Conservation (phyloP, 495 filamentous ascomycete species). For the Talaromyces thailandensis region DNA sequence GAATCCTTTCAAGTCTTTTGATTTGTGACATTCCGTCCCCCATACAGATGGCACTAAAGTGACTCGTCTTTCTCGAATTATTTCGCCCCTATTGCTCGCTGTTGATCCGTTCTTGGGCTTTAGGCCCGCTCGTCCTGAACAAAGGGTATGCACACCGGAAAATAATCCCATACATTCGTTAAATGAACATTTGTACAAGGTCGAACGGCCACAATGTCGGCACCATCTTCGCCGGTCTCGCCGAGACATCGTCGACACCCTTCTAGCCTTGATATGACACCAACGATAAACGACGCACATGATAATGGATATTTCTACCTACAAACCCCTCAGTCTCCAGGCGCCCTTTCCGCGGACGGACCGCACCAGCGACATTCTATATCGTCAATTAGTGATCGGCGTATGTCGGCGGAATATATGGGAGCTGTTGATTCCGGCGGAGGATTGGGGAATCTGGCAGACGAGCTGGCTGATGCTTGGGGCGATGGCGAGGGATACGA, state of each 20-base stretch:
- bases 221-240: conserved; percentile 53
- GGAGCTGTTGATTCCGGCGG: conserved; percentile 34
- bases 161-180: background rate
- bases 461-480: conserved; percentile 56
- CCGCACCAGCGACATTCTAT: conserved; percentile 46
- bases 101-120: background rate
- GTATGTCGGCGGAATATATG: conserved; percentile 34
- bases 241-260: conserved; percentile 54
- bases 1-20: background rate
- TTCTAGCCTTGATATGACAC: conserved; percentile 50
- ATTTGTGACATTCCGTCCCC: background rate
- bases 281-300: conserved; percentile 13
- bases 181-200: background rate
- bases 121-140: background rate
- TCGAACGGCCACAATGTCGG: conserved; percentile 19
- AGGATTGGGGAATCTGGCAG: conserved; percentile 75
- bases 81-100: background rate
- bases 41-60: background rate
- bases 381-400: conserved; percentile 40
- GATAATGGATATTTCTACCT: conserved; percentile 13
- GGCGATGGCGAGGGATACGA: conserved; percentile 51
- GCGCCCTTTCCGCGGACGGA: conserved; percentile 16
- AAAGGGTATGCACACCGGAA: background rate
- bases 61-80: background rate
- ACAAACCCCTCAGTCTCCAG: conserved; percentile 26